Base-by-base conservation (phyloP, 225 moss, liverwort and hornwort species). In the Physcomitrellopsis africana region DNA sequence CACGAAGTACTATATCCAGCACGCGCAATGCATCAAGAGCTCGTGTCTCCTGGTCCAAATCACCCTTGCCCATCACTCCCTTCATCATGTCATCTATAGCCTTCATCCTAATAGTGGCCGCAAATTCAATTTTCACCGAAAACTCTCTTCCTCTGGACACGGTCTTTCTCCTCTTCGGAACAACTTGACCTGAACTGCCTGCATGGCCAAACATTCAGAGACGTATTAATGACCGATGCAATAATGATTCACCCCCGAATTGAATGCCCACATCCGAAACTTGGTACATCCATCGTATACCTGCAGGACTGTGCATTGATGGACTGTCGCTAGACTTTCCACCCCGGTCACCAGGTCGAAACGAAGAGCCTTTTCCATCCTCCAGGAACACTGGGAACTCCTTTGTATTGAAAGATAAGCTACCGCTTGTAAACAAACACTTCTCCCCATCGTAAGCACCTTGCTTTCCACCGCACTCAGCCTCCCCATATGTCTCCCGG, bases 391-490 rank as follows among this genome's bases (percentile, higher is more conserved):
- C 93, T 0, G 81, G 84, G 55, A 94, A 99, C 59, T 81, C 81
- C 44, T 85, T 84, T 14, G 79, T 82, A 72, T 80, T 88, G 66
- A 94, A 91, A 0, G 80, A 63, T 42, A 97, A 75, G 17, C 81
- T 46, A 3, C 97, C 97, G 37, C 90, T 94, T 5, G 89, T 99
- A 57, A 93, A 99, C n/a, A 99, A 63, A 4, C 90, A 84, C 72
- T 99, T 93, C 82, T 99, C 97, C 2, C 97, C 97, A 5, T 99
- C 97, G 67, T 93, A 99, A 0, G 94, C 97, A 13, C 91, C 94
- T 24, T 68, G 84, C 61, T 92, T 99, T 3, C 93, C 91, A 1
- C 80, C 81, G 8, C 90, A 82, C 66, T 89, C 85, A 41, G 76
- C 74, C 60, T 75, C 63, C 0, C 97, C 97, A 62, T 73, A 94